Conservation (phyloP, 225 moss, liverwort and hornwort genomes). For the Polytrichum commune region DNA sequence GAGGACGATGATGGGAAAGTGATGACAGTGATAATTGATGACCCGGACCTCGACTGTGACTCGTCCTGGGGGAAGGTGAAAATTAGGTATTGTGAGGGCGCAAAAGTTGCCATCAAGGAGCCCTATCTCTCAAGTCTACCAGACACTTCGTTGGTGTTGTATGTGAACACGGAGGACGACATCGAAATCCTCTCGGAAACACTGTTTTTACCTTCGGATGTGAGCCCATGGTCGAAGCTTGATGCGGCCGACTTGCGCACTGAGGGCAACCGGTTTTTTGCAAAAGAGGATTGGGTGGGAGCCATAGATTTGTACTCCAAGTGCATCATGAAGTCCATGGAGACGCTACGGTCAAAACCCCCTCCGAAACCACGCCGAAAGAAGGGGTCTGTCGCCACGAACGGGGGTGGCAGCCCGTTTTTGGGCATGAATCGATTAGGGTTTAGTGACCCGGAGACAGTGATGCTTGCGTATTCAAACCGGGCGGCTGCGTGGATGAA, state of each 20-base stretch:
- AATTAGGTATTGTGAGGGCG: slow-evolving; percentile 36
- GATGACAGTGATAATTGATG: slow-evolving; percentile 43
- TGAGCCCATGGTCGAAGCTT: slow-evolving; percentile 26
- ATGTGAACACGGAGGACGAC: slow-evolving; percentile 28
- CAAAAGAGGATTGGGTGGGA: slow-evolving; percentile 54
- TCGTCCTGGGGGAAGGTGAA: slow-evolving; percentile 34
- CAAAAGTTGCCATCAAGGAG: slow-evolving; percentile 58
- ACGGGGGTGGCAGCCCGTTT: slow-evolving; percentile 18
- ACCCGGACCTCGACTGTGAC: slow-evolving; percentile 20
- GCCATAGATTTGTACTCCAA: slow-evolving; percentile 68
- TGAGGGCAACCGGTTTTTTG: slow-evolving; percentile 59
- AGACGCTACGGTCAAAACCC: slow-evolving; percentile 21
- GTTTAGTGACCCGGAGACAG: slow-evolving; percentile 42
- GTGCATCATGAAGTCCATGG: slow-evolving; percentile 61
- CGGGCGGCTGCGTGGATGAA: slow-evolving; percentile 74
- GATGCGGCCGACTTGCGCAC: slow-evolving; percentile 53
- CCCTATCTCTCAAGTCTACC: slow-evolving; percentile 43
- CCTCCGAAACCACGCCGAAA: slow-evolving; percentile 20
- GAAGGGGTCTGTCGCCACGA: slow-evolving; percentile 24
- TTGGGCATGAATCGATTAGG: slow-evolving; percentile 12
- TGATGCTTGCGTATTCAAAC: slow-evolving; percentile 79
- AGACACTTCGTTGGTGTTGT: slow-evolving; percentile 49
- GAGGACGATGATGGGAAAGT: slow-evolving; percentile 53
- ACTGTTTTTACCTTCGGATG: slow-evolving; percentile 23
- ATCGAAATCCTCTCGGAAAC: slow-evolving; percentile 33